Evolutionary conservation across 2,329 filamentous ascomycete species (phyloP).

Genomic region (Septoria petroselini): DNA sequence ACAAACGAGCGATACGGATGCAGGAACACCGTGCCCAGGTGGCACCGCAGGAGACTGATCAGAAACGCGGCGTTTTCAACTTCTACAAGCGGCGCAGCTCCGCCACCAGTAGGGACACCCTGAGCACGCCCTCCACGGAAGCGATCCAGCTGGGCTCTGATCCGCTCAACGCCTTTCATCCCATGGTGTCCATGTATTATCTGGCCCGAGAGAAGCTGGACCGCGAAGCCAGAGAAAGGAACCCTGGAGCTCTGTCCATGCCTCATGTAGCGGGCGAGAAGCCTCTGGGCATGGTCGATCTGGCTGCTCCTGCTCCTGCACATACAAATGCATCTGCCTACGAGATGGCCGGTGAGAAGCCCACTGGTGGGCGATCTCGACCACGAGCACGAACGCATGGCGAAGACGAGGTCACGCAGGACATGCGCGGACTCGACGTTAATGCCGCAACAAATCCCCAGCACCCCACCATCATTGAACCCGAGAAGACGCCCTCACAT

Average conservation of each 20-base stretch:
- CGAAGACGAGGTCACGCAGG: constrained; percentile 81
- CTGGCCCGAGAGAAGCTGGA: constrained; percentile 93
- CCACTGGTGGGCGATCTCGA: constrained; percentile 76
- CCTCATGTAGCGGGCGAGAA: constrained; percentile 57
- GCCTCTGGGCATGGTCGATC: constrained; percentile 65
- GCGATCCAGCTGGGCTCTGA: constrained; percentile 78
- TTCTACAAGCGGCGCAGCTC: constrained; percentile 96
- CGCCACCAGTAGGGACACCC: constrained; percentile 79
- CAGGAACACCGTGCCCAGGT: constrained; percentile 63
- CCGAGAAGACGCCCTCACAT: constrained; percentile 51
- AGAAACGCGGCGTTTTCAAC: constrained; percentile 90
- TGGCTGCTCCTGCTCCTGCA: constrained; percentile 77
- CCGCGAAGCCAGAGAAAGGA: constrained; percentile 62
- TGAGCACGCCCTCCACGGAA: constrained; percentile 79
- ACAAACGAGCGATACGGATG: constrained; percentile 75
- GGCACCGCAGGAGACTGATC: constrained; percentile 64
- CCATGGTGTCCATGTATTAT: constrained; percentile 90
- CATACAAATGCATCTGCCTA: constrained; percentile 83
- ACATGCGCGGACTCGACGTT: constrained; percentile 63
- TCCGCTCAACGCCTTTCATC: constrained; percentile 88
- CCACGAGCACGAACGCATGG: constrained; percentile 89
- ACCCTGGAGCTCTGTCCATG: constrained; percentile 58
- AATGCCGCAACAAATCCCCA: constrained; percentile 51
- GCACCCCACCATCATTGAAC: constrained; percentile 45
- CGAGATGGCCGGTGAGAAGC: constrained; percentile 84